These are phyloP conservation scores for Calendula officinalis DNA, from an alignment of 129 eudicot species.

Conservation along the genomic window DNA sequence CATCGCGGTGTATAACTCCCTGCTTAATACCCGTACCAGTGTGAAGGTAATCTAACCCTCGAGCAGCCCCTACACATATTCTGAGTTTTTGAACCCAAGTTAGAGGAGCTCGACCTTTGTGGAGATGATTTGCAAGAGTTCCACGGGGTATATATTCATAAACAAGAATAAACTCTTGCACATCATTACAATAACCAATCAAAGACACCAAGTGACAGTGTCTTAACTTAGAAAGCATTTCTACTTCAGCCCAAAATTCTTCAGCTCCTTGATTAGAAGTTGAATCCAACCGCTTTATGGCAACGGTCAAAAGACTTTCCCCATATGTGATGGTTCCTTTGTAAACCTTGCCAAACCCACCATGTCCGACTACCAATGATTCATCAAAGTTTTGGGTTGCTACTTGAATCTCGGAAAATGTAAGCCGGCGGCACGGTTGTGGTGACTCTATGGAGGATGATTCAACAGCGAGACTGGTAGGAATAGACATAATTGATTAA, in stretches of 20 bases:
- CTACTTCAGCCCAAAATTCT: slow-evolving; percentile 15
- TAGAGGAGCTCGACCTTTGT: not conserved
- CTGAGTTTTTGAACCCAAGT: slow-evolving; percentile 15
- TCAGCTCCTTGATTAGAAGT: slow-evolving; percentile 14
- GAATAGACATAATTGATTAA: not conserved
- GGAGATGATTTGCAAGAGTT: slow-evolving; percentile 15
- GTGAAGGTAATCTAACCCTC: slow-evolving; percentile 22
- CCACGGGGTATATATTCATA: slow-evolving; percentile 2
- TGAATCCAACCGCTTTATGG: slow-evolving; percentile 6
- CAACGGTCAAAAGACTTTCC: not conserved
- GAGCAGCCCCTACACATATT: slow-evolving; percentile 19
- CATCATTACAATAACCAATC: slow-evolving; percentile 13
- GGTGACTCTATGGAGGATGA: slow-evolving; percentile 5
- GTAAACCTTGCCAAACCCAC: slow-evolving; percentile 22
- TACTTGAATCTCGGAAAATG: not conserved
- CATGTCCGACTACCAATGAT: slow-evolving; percentile 18
- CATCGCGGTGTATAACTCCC: slow-evolving; percentile 15
- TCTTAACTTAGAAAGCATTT: slow-evolving; percentile 3
- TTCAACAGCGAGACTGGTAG: not conserved
- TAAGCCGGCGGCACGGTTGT: slow-evolving; percentile 2
- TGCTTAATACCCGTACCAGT: slow-evolving; percentile 4
- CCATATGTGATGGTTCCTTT: slow-evolving; percentile 14
- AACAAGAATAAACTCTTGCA: slow-evolving; percentile 10
- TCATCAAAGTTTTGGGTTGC: slow-evolving; percentile 18
- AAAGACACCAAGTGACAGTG: slow-evolving; percentile 19